Conservation (phyloP, 2,329 filamentous ascomycete genomes). For the Cladosporium sp. region DNA sequence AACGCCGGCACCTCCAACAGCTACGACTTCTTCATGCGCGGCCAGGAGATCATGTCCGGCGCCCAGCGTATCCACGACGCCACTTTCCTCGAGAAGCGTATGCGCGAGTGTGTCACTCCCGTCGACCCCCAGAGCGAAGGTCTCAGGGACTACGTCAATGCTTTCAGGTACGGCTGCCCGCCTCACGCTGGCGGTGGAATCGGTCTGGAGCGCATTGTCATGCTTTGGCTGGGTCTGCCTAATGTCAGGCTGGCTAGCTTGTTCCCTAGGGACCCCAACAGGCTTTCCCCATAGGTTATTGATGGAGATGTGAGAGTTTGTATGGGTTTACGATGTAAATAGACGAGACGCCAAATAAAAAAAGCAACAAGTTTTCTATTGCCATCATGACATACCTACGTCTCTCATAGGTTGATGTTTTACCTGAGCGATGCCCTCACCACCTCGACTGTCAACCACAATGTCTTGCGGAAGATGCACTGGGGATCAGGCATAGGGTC, state of each 20-base stretch:
- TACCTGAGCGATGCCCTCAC: too few species aligned
- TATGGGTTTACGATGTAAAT: background rate
- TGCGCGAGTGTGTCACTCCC: conserved; percentile 53
- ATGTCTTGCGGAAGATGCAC: too few species aligned
- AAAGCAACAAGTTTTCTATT: background rate
- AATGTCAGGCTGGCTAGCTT: conserved; percentile 59
- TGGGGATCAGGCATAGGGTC: too few species aligned
- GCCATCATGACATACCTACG: too few species aligned
- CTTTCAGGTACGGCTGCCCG: conserved; percentile 61
- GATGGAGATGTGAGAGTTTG: background rate
- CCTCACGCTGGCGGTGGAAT: conserved; percentile 63
- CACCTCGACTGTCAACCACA: too few species aligned
- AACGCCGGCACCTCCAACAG: conserved; percentile 58
- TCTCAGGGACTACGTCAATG: conserved; percentile 60
- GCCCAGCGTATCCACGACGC: conserved; percentile 63
- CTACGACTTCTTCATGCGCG: conserved; percentile 69
- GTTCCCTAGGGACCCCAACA: conserved; percentile 61
- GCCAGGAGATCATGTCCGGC: conserved; percentile 64
- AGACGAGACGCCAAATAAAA: background rate
- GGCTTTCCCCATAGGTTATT: conserved; percentile 41
- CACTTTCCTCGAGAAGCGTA: conserved; percentile 54
- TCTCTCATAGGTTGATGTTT: too few species aligned
- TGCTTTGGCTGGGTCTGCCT: conserved; percentile 62
- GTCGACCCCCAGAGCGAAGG: conserved; percentile 57
- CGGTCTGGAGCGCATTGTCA: conserved; percentile 63